These are phyloP conservation scores for Termitomyces eurrhizus DNA, from an alignment of 768 basidiomycete species.

Conservation along the genomic window DNA sequence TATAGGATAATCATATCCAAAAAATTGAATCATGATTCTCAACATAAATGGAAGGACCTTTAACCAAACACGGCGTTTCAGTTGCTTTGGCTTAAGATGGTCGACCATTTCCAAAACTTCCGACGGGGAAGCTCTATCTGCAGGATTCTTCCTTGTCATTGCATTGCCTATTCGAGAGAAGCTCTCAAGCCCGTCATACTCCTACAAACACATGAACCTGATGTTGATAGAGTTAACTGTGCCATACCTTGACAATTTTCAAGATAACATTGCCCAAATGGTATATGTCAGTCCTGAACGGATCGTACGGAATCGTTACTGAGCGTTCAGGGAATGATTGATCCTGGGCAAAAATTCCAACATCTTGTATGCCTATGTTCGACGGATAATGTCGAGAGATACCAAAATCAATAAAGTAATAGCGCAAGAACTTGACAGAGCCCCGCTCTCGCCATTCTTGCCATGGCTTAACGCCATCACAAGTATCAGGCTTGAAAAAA, in stretches of 20 bases:
- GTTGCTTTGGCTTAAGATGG: not conserved
- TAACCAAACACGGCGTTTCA: not conserved
- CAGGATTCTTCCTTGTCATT: not conserved
- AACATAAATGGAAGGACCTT: not conserved
- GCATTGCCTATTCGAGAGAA: not conserved
- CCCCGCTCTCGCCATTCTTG: conserved; percentile 19
- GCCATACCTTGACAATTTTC: not conserved
- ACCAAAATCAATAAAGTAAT: conserved; percentile 37
- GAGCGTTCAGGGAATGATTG: conserved; percentile 33
- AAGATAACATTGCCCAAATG: conserved; percentile 31
- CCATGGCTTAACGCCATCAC: conserved; percentile 14
- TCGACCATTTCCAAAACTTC: not conserved
- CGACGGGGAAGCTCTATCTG: not conserved
- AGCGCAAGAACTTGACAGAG: conserved; percentile 26
- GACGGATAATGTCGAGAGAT: conserved; percentile 24
- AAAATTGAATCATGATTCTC: not conserved
- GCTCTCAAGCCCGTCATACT: not conserved
- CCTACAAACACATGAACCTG: not conserved
- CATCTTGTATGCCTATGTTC: conserved; percentile 18
- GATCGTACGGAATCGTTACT: conserved; percentile 22
- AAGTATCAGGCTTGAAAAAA: conserved; percentile 14
- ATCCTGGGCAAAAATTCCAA: conserved; percentile 35
- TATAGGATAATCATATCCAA: not conserved
- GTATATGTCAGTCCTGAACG: conserved; percentile 42
- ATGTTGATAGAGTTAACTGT: no score